Evolutionary conservation across 2,329 filamentous ascomycete genomes (phyloP).

Genomic region (Alternaria dauci): DNA sequence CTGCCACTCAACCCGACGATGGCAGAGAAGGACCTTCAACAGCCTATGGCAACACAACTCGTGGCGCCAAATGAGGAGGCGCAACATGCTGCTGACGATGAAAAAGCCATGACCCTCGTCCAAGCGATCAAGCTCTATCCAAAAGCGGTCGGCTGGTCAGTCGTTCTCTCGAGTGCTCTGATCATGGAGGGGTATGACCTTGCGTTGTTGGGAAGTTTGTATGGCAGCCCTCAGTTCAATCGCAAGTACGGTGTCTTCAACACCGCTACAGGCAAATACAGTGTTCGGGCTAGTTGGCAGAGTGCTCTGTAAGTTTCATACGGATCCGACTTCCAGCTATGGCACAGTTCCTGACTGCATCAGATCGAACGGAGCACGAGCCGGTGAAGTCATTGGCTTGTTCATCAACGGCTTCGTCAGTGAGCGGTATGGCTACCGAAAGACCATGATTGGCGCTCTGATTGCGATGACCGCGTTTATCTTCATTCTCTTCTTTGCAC

Average conservation of each 20-base stretch:
- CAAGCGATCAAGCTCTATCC: conserved; percentile 83
- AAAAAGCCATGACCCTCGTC: conserved; percentile 63
- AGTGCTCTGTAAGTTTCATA: conserved; percentile 47
- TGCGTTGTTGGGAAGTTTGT: conserved; percentile 80
- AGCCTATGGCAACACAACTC: conserved; percentile 21
- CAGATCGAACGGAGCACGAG: conserved; percentile 54
- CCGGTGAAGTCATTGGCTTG: conserved; percentile 55
- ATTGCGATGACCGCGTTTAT: conserved; percentile 53
- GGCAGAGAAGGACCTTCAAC: conserved; percentile 29
- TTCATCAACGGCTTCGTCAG: conserved; percentile 55
- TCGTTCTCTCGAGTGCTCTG: conserved; percentile 85
- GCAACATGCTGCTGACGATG: conserved; percentile 53
- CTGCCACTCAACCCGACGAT: conserved; percentile 21
- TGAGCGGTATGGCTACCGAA: conserved; percentile 55
- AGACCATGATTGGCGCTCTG: conserved; percentile 55
- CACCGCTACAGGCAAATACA: conserved; percentile 48
- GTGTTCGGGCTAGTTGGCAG: conserved; percentile 55
- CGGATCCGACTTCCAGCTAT: background rate
- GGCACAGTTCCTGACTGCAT: background rate
- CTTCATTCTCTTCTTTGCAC: conserved; percentile 57
- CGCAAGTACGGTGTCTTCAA: conserved; percentile 52
- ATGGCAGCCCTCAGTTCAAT: conserved; percentile 57
- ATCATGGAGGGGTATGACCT: conserved; percentile 91
- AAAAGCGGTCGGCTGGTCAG: conserved; percentile 82
- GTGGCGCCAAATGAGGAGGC: conserved; percentile 37